phyloP scores from a whole-genome alignment of 805 yeast genomes.

The Candida pseudoglaebosa region DNA sequence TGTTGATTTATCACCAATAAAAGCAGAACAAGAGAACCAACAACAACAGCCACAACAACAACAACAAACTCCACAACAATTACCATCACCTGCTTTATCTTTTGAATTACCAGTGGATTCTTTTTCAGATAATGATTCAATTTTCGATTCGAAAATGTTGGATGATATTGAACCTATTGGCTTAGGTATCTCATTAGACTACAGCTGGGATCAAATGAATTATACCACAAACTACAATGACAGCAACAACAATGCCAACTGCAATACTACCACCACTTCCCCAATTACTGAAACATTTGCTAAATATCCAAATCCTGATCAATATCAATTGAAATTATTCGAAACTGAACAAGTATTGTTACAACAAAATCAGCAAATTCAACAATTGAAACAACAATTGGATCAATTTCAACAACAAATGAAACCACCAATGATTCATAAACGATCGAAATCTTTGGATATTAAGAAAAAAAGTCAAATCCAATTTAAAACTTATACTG shows the following conservation, averaged over 20 bases:
- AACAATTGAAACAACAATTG: slow-evolving; percentile 19
- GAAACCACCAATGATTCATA: slow-evolving; percentile 13
- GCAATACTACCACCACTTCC: background rate
- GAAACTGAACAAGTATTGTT: slow-evolving; percentile 19
- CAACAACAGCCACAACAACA: too few species aligned
- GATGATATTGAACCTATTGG: slow-evolving; percentile 2
- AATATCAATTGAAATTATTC: slow-evolving; percentile 9
- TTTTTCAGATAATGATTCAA: slow-evolving; percentile 17
- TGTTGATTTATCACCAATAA: slow-evolving; percentile 42
- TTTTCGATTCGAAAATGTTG: slow-evolving; percentile 11
- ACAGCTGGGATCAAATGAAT: slow-evolving; percentile 12
- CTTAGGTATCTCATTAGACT: slow-evolving; percentile 13
- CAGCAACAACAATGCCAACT: slow-evolving; percentile 8
- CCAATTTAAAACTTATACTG: slow-evolving; percentile 18
- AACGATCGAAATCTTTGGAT: slow-evolving; percentile 25
- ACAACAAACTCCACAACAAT: slow-evolving; percentile 15
- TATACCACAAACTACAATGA: slow-evolving; percentile 4
- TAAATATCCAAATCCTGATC: background rate
- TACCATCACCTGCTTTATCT: slow-evolving; percentile 14
- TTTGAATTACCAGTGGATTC: slow-evolving; percentile 9
- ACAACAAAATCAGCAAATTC: slow-evolving; percentile 22
- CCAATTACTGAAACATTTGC: background rate
- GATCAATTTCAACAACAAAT: slow-evolving; percentile 14
- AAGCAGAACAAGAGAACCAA: slow-evolving; percentile 23
- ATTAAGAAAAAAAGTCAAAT: slow-evolving; percentile 13